Evolutionary conservation across 495 filamentous ascomycete genomes (phyloP).

Genomic region (Rostrohypoxylon terebratum): DNA sequence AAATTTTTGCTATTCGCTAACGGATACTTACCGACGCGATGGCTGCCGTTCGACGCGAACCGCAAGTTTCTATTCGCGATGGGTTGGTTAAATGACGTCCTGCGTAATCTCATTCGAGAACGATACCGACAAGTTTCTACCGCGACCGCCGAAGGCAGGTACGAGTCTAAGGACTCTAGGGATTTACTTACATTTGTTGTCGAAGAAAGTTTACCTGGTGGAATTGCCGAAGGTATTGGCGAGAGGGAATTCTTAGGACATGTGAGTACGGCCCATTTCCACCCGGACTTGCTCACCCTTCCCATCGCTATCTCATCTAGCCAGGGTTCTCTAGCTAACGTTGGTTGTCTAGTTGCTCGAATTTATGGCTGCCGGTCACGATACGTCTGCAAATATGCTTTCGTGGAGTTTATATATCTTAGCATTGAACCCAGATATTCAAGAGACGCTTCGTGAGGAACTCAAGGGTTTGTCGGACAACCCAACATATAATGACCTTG

Average conservation of each 20-base stretch:
- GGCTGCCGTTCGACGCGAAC: constrained; percentile 47
- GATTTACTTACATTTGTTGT: constrained; percentile 45
- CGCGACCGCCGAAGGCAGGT: not conserved
- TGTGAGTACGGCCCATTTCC: constrained; percentile 13
- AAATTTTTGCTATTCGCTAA: constrained; percentile 48
- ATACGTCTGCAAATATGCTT: constrained; percentile 45
- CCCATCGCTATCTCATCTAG: not conserved
- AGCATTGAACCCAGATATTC: constrained; percentile 36
- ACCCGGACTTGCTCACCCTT: not conserved
- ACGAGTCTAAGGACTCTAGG: constrained; percentile 7
- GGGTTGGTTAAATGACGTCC: constrained; percentile 38
- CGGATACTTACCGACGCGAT: constrained; percentile 43
- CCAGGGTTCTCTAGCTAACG: not conserved
- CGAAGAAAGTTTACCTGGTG: constrained; percentile 27
- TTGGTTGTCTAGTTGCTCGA: constrained; percentile 25
- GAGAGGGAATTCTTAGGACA: constrained; percentile 41
- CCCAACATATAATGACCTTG: constrained; percentile 34
- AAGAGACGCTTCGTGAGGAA: constrained; percentile 44
- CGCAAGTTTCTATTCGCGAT: constrained; percentile 36
- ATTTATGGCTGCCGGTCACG: constrained; percentile 43
- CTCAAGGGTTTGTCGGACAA: constrained; percentile 15
- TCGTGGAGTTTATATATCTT: constrained; percentile 45
- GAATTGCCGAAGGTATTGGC: constrained; percentile 30
- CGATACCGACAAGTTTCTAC: constrained; percentile 13
- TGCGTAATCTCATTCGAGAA: constrained; percentile 66